phyloP scores from a whole-genome alignment of 805 yeast genomes.

The Debaryomyces castellii region DNA sequence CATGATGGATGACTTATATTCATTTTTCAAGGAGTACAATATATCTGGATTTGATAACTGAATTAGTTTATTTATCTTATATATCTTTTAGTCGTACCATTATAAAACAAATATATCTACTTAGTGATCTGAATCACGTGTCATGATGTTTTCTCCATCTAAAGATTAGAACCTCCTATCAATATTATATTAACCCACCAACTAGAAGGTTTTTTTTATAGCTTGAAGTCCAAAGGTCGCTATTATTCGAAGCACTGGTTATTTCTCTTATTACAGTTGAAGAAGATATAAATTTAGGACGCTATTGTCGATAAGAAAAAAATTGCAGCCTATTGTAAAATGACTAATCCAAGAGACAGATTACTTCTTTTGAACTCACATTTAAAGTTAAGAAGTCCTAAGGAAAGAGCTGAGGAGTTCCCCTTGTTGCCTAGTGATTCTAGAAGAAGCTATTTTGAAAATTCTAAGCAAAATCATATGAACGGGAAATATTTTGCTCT shows the following conservation, averaged over 20 bases:
- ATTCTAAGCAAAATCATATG: not conserved
- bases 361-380: conserved; percentile 19
- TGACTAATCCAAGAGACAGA: conserved; percentile 12
- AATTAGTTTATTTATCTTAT: not conserved
- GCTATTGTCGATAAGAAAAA: not conserved
- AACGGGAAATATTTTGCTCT: not conserved
- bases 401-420: conserved; percentile 12
- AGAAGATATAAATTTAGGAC: not conserved
- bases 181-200: no score
- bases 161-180: no score
- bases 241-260: conserved; percentile 1
- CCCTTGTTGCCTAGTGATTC: conserved; percentile 15
- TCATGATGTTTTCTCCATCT: no score
- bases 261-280: not conserved
- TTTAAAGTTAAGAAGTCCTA: conserved; percentile 5
- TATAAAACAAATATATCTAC: not conserved
- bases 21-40: conserved; percentile 45
- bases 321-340: not conserved
- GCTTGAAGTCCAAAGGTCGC: not conserved
- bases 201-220: not conserved
- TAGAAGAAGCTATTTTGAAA: conserved; percentile 4
- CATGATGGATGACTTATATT: conserved; percentile 52
- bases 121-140: no score
- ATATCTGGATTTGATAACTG: conserved; percentile 45
- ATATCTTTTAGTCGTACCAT: not conserved